Evolutionary conservation across 352 stramenopile species (phyloP), one percentile per base, ranked within the genome.

Genomic region (Globisporangium middletonii): DNA sequence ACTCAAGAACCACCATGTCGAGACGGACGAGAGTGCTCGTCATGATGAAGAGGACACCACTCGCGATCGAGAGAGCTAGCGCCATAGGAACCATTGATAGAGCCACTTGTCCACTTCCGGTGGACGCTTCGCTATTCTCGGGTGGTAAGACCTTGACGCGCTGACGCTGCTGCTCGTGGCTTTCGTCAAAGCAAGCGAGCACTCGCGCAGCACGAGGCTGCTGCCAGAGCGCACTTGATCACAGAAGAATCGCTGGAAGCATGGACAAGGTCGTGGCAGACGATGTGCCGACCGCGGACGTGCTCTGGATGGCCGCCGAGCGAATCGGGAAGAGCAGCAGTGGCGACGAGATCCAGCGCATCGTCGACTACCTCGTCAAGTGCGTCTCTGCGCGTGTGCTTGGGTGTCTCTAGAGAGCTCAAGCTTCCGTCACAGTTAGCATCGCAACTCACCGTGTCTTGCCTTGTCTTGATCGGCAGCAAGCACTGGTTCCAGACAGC

Each of bases 401-500:
- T 27, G 2, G 19, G 18, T 43, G 8, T 2, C n/a, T 27, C 38
- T 11, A 38, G 42, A 23, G 35, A 62, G 18, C 27, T 55, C 26
- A 30, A 18, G 46, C 28, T 4, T 35, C 23, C 23, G 23, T 23
- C 23, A 23, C 23, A 23, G 23, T 23, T 23, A 23, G 23, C 23
- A 23, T 23, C 23, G 23, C 23, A 23, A 23, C 23, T 23, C 23
- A 23, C 23, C 23, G 23, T 23, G 23, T 23, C 23, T 15, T 33
- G 3, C n/a, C 4, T 45, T 8, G 48, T 12, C n/a, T 1, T 49
- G n/a, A 28, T 43, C 26, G 38, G 11, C 46, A 88, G 76, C 46
- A 84, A 79, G 41, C 67, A 89, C 55, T 89, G 78, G 78, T 85
- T 88, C 50, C 78, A 86, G 58, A 85, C 72, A 0, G 78, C 75